Evolutionary conservation across 768 basidiomycete species (phyloP).

Genomic region (Boletus tylopilopsis): DNA sequence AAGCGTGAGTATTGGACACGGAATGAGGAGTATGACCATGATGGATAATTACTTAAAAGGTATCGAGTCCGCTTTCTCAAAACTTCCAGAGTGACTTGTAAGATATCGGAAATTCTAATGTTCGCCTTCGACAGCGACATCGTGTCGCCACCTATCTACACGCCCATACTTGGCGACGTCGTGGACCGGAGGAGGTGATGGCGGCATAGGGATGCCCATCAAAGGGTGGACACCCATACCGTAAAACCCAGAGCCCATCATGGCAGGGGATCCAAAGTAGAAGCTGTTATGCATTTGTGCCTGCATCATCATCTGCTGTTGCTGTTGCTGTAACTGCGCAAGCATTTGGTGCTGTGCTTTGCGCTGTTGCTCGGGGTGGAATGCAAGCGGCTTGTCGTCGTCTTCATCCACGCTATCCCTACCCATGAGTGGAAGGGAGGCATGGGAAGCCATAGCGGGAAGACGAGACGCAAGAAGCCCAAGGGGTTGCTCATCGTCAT

Average conservation of each 20-base stretch:
- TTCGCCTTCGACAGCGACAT: slow-evolving; percentile 72
- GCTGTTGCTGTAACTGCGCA: slow-evolving; percentile 47
- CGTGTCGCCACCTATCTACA: slow-evolving; percentile 79
- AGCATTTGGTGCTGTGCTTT: slow-evolving; percentile 52
- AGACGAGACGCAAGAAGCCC: slow-evolving; percentile 60
- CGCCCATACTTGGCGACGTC: slow-evolving; percentile 65
- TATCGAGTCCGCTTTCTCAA: slow-evolving; percentile 5
- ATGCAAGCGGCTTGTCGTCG: slow-evolving; percentile 66
- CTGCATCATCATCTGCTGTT: slow-evolving; percentile 68
- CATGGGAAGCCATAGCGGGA: slow-evolving; percentile 23
- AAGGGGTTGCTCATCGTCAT: slow-evolving; percentile 70
- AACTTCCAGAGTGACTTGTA: slow-evolving; percentile 8
- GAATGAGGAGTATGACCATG: neutral
- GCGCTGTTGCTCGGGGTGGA: slow-evolving; percentile 79
- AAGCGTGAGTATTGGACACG: neutral
- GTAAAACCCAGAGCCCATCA: slow-evolving; percentile 72
- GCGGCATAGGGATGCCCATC: slow-evolving; percentile 36
- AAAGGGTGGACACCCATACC: slow-evolving; percentile 46
- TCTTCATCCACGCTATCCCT: slow-evolving; percentile 53
- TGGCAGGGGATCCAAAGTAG: slow-evolving; percentile 62
- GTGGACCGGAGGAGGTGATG: slow-evolving; percentile 59
- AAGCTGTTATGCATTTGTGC: slow-evolving; percentile 73
- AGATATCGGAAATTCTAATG: slow-evolving; percentile 19
- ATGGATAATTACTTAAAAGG: slow-evolving; percentile 9
- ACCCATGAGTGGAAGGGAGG: slow-evolving; percentile 25